A percentile compares a stretch with the other conserved stretches of the same genome.
These are phyloP conservation scores for Emiliania huxleyi DNA, from an alignment of 78 protist genomes.

Conservation along the genomic window DNA sequence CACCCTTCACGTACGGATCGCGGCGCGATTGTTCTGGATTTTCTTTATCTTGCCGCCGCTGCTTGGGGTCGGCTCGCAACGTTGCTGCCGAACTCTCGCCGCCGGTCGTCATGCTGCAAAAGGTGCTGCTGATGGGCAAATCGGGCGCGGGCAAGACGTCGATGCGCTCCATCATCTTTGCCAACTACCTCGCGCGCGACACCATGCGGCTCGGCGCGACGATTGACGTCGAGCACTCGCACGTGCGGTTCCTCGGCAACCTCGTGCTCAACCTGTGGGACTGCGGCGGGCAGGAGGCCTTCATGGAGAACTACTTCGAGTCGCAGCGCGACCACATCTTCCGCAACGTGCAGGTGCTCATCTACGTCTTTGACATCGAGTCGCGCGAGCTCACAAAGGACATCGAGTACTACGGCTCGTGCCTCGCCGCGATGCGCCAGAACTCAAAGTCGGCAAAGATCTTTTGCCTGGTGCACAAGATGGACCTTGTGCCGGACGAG, in stretches of 20 bases:
- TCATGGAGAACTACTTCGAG: slow-evolving; percentile 91
- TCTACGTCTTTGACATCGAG: slow-evolving; percentile 93
- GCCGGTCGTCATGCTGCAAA: not conserved
- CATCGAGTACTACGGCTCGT: slow-evolving; percentile 73
- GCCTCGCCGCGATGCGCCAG: slow-evolving; percentile 76
- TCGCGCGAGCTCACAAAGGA: slow-evolving; percentile 58
- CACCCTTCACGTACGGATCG: too few relatives aligned
- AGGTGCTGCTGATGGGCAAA: slow-evolving; percentile 74
- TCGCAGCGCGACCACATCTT: slow-evolving; percentile 95
- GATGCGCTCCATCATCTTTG: slow-evolving; percentile 96
- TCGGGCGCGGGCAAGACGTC: slow-evolving; percentile 93
- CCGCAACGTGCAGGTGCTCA: slow-evolving; percentile 93
- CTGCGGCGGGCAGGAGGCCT: slow-evolving; percentile 95
- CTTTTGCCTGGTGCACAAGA: slow-evolving; percentile 94
- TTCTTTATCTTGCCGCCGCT: too few relatives aligned
- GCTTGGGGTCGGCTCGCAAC: too few relatives aligned
- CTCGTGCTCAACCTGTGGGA: slow-evolving; percentile 96
- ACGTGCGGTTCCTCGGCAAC: slow-evolving; percentile 95
- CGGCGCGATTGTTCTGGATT: too few relatives aligned
- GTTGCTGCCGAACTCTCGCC: too few relatives aligned
- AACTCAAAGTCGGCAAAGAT: slow-evolving; percentile 81
- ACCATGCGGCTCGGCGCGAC: slow-evolving; percentile 77
- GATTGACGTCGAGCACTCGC: slow-evolving; percentile 94
- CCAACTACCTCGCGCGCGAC: slow-evolving; percentile 88
- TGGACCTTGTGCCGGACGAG: slow-evolving; percentile 88